Evolutionary conservation across 169 alveolate genomes (phyloP).

Genomic region (Ichthyophthirius multifiliis): DNA sequence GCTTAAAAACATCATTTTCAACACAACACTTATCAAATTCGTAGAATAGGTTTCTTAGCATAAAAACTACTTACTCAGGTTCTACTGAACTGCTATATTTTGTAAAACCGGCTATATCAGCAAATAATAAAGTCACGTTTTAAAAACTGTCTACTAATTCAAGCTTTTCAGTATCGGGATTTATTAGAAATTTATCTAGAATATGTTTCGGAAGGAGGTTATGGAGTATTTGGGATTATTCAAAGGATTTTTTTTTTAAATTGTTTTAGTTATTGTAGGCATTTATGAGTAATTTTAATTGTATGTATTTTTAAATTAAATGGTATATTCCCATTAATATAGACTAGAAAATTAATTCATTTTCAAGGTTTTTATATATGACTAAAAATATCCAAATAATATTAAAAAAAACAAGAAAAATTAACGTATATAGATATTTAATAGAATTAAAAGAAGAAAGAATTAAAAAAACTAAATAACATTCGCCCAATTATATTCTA

Average conservation of each 20-base stretch:
- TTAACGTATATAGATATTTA: no score
- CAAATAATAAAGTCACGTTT: constrained; percentile 42
- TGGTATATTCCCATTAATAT: neutral
- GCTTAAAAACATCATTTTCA: constrained; percentile 17
- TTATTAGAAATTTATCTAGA: constrained; percentile 11
- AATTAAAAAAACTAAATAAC: no score
- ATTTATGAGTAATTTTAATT: neutral
- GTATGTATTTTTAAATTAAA: neutral
- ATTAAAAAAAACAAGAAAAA: no score
- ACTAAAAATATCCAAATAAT: neutral
- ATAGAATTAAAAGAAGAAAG: no score
- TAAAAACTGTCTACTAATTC: constrained; percentile 47
- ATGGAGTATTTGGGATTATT: neutral
- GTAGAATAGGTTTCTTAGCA: constrained; percentile 36
- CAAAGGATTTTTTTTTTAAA: neutral
- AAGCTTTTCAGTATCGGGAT: constrained; percentile 11
- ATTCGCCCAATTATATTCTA: no score
- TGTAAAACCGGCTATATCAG: constrained; percentile 46
- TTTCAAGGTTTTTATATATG: neutral
- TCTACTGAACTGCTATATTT: constrained; percentile 18
- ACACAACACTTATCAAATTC: constrained; percentile 28
- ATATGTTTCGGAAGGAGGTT: constrained; percentile 33
- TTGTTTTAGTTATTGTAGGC: neutral
- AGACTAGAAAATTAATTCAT: neutral
- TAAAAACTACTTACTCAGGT: constrained; percentile 40